A percentile compares a stretch with the other conserved stretches of the same genome.
Evolutionary conservation across 2,329 filamentous ascomycete species (phyloP).

Genomic region (Aspergillus fischeri): DNA sequence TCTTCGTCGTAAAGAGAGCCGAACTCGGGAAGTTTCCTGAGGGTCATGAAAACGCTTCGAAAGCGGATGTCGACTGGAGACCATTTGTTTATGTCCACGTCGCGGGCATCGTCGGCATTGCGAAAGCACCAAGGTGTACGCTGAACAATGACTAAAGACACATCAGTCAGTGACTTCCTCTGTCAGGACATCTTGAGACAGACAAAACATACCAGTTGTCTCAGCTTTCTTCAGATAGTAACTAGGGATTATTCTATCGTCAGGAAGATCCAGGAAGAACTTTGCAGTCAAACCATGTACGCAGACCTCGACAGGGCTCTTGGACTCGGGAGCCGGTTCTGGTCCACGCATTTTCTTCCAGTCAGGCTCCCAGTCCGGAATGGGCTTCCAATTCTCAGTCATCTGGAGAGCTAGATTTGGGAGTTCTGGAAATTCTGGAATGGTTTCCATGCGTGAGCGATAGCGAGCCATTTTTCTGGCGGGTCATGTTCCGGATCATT

Average conservation of each 20-base stretch:
- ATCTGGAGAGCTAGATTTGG: neutral
- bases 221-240: conserved; percentile 18
- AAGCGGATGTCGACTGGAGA: conserved; percentile 20
- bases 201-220: conserved; percentile 11
- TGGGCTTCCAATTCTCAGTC: neutral
- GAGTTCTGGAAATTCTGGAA: neutral
- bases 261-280: conserved; percentile 16
- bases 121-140: conserved; percentile 23
- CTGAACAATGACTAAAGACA: conserved; percentile 12
- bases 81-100: conserved; percentile 18
- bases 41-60: conserved; percentile 20
- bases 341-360: neutral
- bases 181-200: neutral
- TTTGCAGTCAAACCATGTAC: conserved; percentile 20
- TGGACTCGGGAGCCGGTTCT: neutral
- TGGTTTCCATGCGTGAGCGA: neutral
- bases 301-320: conserved; percentile 6
- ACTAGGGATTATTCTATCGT: conserved; percentile 19
- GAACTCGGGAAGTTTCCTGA: conserved; percentile 15
- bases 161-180: neutral
- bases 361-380: neutral
- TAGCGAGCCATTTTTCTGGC: neutral
- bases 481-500: neutral
- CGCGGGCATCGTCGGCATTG: conserved; percentile 11
- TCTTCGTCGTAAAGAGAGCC: conserved; percentile 18